phyloP scores from a whole-genome alignment of 2,329 filamentous ascomycete species.

The Plenodomus tracheiphilus region DNA sequence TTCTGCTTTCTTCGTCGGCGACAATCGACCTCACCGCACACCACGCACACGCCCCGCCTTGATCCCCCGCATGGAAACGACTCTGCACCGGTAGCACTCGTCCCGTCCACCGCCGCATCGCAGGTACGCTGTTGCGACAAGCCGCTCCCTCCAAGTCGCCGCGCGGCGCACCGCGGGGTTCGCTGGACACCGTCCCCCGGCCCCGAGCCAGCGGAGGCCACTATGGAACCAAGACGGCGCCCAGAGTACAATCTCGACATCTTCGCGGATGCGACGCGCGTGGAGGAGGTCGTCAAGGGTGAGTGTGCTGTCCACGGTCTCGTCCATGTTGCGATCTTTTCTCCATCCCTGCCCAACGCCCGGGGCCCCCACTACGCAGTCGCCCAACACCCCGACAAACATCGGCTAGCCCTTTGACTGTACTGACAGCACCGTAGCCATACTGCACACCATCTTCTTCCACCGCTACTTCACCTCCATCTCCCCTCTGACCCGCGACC shows the following conservation, averaged over 20 bases:
- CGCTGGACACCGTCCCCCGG: constrained; percentile 10
- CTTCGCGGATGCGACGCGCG: constrained; percentile 85
- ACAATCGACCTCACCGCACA: constrained; percentile 1
- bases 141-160: constrained; percentile 9
- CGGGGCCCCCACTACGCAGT: constrained; percentile 9
- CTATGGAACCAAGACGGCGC: constrained; percentile 67
- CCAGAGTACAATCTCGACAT: constrained; percentile 93
- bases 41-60: neutral
- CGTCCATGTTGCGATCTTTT: constrained; percentile 1
- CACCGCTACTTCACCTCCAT: constrained; percentile 94
- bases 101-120: neutral
- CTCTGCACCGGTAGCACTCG: neutral
- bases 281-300: constrained; percentile 94
- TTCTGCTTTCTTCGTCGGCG: constrained; percentile 8
- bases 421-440: constrained; percentile 58
- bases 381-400: neutral
- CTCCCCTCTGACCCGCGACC: constrained; percentile 78
- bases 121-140: constrained; percentile 11
- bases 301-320: constrained; percentile 24
- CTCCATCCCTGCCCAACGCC: constrained; percentile 8
- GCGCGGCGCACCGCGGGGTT: constrained; percentile 15
- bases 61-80: neutral
- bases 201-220: constrained; percentile 26
- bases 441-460: constrained; percentile 98
- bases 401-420: too few relatives aligned